phyloP scores from a whole-genome alignment of 2,329 filamentous ascomycete species.

The Hypoxylon sp. region DNA sequence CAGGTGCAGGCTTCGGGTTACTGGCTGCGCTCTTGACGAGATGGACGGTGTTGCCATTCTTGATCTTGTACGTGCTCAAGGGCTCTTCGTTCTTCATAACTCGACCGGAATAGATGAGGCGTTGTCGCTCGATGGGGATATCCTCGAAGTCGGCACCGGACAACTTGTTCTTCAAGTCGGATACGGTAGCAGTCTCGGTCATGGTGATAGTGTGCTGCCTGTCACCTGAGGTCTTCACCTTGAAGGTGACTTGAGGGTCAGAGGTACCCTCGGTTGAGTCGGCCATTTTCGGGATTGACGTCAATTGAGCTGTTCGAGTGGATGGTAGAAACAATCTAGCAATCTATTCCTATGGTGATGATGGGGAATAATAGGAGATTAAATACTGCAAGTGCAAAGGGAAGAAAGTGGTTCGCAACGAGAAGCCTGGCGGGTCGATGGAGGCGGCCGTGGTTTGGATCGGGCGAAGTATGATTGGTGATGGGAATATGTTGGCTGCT shows the following conservation, averaged over 20 bases:
- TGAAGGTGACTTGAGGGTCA: conserved; percentile 90
- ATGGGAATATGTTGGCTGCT: conserved; percentile 11
- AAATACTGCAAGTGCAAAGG: neutral
- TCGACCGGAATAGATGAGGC: conserved; percentile 95
- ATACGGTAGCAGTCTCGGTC: conserved; percentile 78
- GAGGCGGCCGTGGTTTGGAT: conserved; percentile 27
- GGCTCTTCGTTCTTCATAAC: conserved; percentile 96
- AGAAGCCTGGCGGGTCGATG: conserved; percentile 27
- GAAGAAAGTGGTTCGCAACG: neutral
- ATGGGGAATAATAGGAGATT: conserved; percentile 2
- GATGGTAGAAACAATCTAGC: neutral
- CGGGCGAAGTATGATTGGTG: conserved; percentile 23
- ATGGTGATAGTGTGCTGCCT: conserved; percentile 87
- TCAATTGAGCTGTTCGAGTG: conserved; percentile 23
- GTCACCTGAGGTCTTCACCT: conserved; percentile 96
- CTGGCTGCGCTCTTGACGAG: conserved; percentile 96
- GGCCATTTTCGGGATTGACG: conserved; percentile 63
- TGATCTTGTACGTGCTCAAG: conserved; percentile 90
- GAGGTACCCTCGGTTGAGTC: conserved; percentile 70
- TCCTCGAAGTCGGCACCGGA: conserved; percentile 84
- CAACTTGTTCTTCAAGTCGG: conserved; percentile 91
- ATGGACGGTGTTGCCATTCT: conserved; percentile 94
- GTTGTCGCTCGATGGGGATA: conserved; percentile 87
- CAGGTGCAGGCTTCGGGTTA: conserved; percentile 69
- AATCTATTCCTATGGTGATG: neutral